Evolutionary conservation across 441 rosid genomes (phyloP).

Genomic region (Erodium chrysanthum): DNA sequence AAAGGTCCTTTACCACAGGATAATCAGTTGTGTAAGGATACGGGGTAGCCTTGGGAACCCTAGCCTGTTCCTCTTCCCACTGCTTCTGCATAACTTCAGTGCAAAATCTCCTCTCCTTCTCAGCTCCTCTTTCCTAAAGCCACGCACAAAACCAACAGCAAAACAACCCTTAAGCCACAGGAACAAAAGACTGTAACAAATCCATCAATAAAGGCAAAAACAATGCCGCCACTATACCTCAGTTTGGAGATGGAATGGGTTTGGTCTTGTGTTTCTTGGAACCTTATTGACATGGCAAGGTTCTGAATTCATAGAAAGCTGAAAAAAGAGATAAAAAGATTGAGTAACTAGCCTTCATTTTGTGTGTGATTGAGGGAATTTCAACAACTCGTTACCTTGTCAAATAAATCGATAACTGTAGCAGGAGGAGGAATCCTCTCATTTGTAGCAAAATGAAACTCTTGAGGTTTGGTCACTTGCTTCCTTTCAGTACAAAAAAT

Average conservation of each 20-base stretch:
- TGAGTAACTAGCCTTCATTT: not conserved
- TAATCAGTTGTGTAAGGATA: conserved; percentile 91
- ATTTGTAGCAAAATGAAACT: conserved; percentile 80
- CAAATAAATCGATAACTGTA: conserved; percentile 53
- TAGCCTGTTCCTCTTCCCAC: conserved; percentile 61
- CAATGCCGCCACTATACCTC: conserved; percentile 60
- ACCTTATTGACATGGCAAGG: conserved; percentile 40
- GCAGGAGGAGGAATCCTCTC: conserved; percentile 62
- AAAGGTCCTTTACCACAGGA: no score
- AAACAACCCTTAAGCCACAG: conserved; percentile 3
- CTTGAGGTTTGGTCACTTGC: conserved; percentile 68
- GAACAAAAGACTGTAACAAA: not conserved
- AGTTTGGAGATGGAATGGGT: conserved; percentile 82
- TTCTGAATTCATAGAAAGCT: conserved; percentile 86
- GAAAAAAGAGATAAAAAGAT: no score
- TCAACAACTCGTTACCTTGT: conserved; percentile 41
- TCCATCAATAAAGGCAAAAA: no score
- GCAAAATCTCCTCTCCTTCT: conserved; percentile 60
- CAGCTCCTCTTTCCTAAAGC: conserved; percentile 84
- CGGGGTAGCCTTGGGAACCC: conserved; percentile 73
- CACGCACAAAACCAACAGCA: not conserved
- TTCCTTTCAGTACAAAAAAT: conserved; percentile 68
- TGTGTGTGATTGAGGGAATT: no score
- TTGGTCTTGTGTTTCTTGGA: conserved; percentile 65
- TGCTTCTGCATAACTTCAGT: conserved; percentile 50